Conservation (phyloP, 148 eudicot genomes). For the Rhododendron vialii region DNA sequence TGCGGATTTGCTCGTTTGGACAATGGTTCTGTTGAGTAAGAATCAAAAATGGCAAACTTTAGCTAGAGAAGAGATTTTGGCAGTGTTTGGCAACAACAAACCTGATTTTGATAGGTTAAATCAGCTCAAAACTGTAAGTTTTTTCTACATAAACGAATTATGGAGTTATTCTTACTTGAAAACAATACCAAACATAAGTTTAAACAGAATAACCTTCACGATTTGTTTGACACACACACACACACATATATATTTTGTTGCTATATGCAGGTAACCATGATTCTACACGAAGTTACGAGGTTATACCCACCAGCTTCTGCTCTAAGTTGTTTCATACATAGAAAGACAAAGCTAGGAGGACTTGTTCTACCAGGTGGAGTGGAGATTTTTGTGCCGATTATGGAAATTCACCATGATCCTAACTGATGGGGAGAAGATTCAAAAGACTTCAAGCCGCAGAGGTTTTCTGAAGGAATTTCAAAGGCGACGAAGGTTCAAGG, state of each 20-base stretch:
- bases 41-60: slow-evolving; percentile 10
- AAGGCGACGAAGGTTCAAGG: slow-evolving; percentile 32
- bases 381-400: slow-evolving; percentile 19
- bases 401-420: slow-evolving; percentile 29
- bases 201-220: background rate
- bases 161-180: background rate
- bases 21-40: slow-evolving; percentile 6
- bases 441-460: slow-evolving; percentile 47
- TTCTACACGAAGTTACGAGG: slow-evolving; percentile 44
- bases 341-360: slow-evolving; percentile 30
- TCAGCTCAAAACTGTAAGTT: slow-evolving; percentile 11
- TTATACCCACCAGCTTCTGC: slow-evolving; percentile 31
- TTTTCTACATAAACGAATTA: background rate
- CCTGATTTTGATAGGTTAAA: background rate
- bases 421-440: slow-evolving; percentile 59
- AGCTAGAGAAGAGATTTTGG: slow-evolving; percentile 17
- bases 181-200: background rate
- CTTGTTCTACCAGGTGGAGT: slow-evolving; percentile 34
- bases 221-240: no score
- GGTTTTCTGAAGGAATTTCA: slow-evolving; percentile 47
- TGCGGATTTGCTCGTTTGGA: background rate
- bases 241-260: background rate
- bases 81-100: background rate
- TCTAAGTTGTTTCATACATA: background rate
- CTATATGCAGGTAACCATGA: slow-evolving; percentile 40